Percentiles rank a stretch among this genome's conserved stretches.
Evolutionary conservation across 331 rosid genomes (phyloP).

Genomic region (Acacia pycnantha): DNA sequence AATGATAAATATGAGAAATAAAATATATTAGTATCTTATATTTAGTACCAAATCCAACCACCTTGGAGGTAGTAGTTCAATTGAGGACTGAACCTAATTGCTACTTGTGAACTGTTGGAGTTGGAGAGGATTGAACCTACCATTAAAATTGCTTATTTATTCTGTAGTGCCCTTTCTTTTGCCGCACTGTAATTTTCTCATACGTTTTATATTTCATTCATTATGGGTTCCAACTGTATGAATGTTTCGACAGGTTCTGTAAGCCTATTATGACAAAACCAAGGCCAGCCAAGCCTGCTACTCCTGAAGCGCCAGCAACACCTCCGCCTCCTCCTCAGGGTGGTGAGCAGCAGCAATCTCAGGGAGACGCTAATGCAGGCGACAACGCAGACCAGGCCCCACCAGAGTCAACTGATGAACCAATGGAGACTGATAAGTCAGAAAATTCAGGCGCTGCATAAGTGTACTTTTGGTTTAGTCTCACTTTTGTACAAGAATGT

Average conservation of each 20-base stretch:
- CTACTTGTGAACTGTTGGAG: background rate
- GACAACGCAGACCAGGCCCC: constrained; percentile 45
- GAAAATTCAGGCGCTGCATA: constrained; percentile 52
- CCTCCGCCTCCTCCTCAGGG: constrained; percentile 71
- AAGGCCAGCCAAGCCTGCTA: constrained; percentile 68
- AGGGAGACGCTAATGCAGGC: constrained; percentile 47
- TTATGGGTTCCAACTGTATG: background rate
- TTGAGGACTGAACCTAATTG: background rate
- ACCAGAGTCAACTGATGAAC: constrained; percentile 56
- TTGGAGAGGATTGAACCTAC: background rate
- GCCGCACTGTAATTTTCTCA: background rate
- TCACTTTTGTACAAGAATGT: constrained; percentile 3
- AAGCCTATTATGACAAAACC: constrained; percentile 86
- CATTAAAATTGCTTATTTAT: background rate
- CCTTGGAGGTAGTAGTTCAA: background rate
- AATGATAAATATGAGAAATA: background rate
- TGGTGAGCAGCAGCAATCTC: constrained; percentile 64
- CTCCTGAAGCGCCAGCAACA: constrained; percentile 60
- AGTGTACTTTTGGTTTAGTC: constrained; percentile 13
- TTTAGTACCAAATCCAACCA: too few species aligned
- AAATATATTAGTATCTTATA: too few species aligned
- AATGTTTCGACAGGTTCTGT: constrained; percentile 54
- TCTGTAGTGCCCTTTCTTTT: background rate
- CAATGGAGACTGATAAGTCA: constrained; percentile 85
- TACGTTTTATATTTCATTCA: background rate